Conservation (phyloP, 2,329 filamentous ascomycete species). For the Talaromyces amestolkiae region DNA sequence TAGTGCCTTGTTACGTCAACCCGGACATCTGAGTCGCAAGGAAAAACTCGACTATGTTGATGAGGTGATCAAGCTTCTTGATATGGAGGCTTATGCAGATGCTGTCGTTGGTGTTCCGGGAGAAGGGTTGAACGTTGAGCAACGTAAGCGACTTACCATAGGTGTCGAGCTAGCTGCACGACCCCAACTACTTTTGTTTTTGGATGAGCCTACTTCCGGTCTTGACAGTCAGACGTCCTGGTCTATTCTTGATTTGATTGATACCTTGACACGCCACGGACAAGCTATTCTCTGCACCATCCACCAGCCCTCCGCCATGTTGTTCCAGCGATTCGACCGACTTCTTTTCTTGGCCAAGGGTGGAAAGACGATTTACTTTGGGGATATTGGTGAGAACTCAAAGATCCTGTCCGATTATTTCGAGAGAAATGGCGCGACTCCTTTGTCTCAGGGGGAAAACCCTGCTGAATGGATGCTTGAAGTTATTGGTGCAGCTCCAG, state of each 20-base stretch:
- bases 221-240: slow-evolving; percentile 91
- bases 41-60: slow-evolving; percentile 88
- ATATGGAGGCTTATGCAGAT: slow-evolving; percentile 87
- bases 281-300: slow-evolving; percentile 97
- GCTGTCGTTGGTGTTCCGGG: slow-evolving; percentile 87
- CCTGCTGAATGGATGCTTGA: slow-evolving; percentile 74
- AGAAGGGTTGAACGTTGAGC: slow-evolving; percentile 67
- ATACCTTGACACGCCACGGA: slow-evolving; percentile 84
- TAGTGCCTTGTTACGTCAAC: slow-evolving; percentile 80
- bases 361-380: slow-evolving; percentile 68
- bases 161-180: slow-evolving; percentile 95
- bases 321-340: slow-evolving; percentile 80
- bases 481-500: slow-evolving; percentile 60
- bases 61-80: slow-evolving; percentile 84
- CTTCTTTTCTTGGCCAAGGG: slow-evolving; percentile 64
- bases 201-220: slow-evolving; percentile 93
- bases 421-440: slow-evolving; percentile 59
- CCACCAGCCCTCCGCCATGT: slow-evolving; percentile 92
- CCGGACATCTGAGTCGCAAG: slow-evolving; percentile 64
- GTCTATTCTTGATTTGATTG: slow-evolving; percentile 83
- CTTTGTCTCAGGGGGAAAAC: slow-evolving; percentile 62
- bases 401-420: slow-evolving; percentile 62
- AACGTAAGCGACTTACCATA: slow-evolving; percentile 78
- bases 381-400: slow-evolving; percentile 62
- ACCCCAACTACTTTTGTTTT: slow-evolving; percentile 82